Conservation (phyloP, 768 basidiomycete species). For the Sporobolomyces roseus region DNA sequence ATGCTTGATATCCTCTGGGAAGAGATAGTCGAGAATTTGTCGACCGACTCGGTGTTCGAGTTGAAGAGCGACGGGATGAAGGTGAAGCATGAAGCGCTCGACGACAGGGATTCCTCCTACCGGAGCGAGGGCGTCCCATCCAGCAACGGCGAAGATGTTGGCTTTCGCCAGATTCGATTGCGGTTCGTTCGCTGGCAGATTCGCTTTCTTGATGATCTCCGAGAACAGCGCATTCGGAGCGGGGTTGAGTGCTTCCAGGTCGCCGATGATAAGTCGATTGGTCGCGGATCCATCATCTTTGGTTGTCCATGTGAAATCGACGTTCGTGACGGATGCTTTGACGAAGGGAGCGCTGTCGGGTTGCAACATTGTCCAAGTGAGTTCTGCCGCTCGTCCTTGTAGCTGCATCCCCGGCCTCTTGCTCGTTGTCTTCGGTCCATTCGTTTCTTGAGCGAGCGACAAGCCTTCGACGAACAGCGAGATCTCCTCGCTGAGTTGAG, state of each 20-base stretch:
- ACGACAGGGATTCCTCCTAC: slow-evolving; percentile 91
- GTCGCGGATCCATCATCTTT: slow-evolving; percentile 82
- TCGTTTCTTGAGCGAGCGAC: slow-evolving; percentile 67
- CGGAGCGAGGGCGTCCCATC: slow-evolving; percentile 79
- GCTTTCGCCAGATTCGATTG: slow-evolving; percentile 64
- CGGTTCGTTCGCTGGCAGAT: background rate
- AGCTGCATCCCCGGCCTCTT: slow-evolving; percentile 63
- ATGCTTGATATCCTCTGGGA: slow-evolving; percentile 48
- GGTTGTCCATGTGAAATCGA: slow-evolving; percentile 75
- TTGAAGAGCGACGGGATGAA: slow-evolving; percentile 82
- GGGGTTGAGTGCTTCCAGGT: slow-evolving; percentile 81
- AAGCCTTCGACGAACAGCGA: slow-evolving; percentile 81
- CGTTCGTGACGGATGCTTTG: slow-evolving; percentile 75
- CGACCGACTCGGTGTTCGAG: slow-evolving; percentile 77
- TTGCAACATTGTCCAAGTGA: slow-evolving; percentile 88
- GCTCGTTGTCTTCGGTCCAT: slow-evolving; percentile 34
- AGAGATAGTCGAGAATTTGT: slow-evolving; percentile 81
- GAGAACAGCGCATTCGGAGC: slow-evolving; percentile 75
- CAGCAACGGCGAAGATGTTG: slow-evolving; percentile 68
- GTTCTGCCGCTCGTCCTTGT: slow-evolving; percentile 74
- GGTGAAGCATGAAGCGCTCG: slow-evolving; percentile 69
- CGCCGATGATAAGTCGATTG: slow-evolving; percentile 67
- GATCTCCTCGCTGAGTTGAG: slow-evolving; percentile 68
- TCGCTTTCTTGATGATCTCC: slow-evolving; percentile 75
- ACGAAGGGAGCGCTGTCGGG: slow-evolving; percentile 63